Percentiles rank a stretch among this genome's conserved stretches.
phyloP scores from a whole-genome alignment of 495 filamentous ascomycete species.

The Talaromyces borbonicus region DNA sequence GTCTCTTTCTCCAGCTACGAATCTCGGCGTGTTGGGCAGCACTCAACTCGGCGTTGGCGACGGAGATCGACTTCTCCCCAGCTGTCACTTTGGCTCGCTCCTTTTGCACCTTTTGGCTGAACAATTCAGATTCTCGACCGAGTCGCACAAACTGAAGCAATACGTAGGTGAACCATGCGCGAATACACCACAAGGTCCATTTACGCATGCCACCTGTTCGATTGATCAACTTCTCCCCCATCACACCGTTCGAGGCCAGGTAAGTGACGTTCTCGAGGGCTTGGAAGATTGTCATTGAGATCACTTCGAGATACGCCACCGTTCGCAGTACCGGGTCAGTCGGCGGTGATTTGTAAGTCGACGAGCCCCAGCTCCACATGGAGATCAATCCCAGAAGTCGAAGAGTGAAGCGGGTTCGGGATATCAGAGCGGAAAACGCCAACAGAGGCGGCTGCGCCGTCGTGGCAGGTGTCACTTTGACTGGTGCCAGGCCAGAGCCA shows the following conservation, averaged over 20 bases:
- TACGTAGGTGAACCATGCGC: conserved; percentile 74
- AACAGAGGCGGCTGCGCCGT: conserved; percentile 29
- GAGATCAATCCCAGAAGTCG: conserved; percentile 71
- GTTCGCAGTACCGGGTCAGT: conserved; percentile 31
- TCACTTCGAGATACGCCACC: conserved; percentile 59
- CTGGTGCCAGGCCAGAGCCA: conserved; percentile 15
- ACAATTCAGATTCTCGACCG: conserved; percentile 35
- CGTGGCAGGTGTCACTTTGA: conserved; percentile 8
- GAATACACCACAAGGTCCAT: conserved; percentile 62
- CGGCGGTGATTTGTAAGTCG: conserved; percentile 41
- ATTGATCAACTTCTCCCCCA: conserved; percentile 41
- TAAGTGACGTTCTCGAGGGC: conserved; percentile 76
- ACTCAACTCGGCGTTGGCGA: conserved; percentile 8
- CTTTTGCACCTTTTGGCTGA: conserved; percentile 19
- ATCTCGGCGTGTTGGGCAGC: conserved; percentile 31
- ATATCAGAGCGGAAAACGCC: conserved; percentile 45
- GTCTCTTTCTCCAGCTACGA: conserved; percentile 34
- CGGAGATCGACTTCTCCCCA: conserved; percentile 20
- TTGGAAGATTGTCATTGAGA: conserved; percentile 60
- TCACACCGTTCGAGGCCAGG: conserved; percentile 52
- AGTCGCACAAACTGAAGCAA: conserved; percentile 64
- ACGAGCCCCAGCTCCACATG: conserved; percentile 64
- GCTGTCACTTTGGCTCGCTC: conserved; percentile 11
- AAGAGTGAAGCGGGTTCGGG: conserved; percentile 64
- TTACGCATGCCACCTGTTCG: conserved; percentile 41